Evolutionary conservation across 306 rosid genomes (phyloP).

Genomic region (Clitoria ternatea): DNA sequence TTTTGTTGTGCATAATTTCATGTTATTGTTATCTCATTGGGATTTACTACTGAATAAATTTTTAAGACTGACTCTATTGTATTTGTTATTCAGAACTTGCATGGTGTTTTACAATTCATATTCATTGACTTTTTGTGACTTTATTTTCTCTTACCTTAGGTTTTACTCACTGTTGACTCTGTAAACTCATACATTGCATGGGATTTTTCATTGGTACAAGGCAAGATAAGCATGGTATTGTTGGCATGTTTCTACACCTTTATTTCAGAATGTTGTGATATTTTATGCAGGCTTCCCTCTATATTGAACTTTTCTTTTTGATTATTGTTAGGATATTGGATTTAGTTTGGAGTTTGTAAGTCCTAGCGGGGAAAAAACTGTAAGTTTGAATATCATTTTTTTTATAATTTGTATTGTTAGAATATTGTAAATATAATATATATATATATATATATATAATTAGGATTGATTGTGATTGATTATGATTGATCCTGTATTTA

Average conservation of each 20-base stretch:
- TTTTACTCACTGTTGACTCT: slow-evolving; percentile 69
- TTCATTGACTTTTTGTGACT: no score
- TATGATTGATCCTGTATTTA: no score
- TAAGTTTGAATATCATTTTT: slow-evolving; percentile 38
- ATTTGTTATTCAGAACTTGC: neutral
- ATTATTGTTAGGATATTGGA: slow-evolving; percentile 75
- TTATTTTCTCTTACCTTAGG: slow-evolving; percentile 42
- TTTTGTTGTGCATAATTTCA: slow-evolving; percentile 2
- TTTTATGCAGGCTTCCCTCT: slow-evolving; percentile 16
- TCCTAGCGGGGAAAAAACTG: slow-evolving; percentile 73
- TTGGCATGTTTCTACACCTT: slow-evolving; percentile 31
- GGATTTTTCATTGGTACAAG: slow-evolving; percentile 90
- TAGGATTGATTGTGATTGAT: no score
- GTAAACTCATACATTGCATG: slow-evolving; percentile 92
- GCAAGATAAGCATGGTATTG: slow-evolving; percentile 85
- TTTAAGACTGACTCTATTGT: neutral
- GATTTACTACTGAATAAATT: slow-evolving; percentile 9
- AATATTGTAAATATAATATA: no score
- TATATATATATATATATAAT: no score
- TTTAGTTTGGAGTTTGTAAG: slow-evolving; percentile 77
- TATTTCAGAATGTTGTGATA: slow-evolving; percentile 16
- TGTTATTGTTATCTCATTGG: neutral
- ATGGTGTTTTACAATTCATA: neutral
- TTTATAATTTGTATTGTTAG: neutral
- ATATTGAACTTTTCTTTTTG: slow-evolving; percentile 19